phyloP scores from a whole-genome alignment of 805 yeast genomes.

The Candida schatavii region DNA sequence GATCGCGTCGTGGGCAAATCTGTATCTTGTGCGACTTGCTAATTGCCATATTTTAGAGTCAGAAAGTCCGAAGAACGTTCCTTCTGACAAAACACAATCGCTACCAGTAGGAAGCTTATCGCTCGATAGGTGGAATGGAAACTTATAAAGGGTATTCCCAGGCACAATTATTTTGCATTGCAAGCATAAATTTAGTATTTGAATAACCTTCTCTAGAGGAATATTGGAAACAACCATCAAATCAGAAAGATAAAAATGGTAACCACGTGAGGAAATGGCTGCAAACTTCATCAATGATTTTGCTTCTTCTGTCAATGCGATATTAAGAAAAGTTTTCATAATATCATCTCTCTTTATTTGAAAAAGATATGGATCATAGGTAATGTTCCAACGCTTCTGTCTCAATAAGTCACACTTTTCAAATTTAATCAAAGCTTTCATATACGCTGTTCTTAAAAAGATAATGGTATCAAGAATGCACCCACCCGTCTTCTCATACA shows the following conservation, averaged over 20 bases:
- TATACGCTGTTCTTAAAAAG: slow-evolving; percentile 7
- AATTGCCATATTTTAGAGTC: slow-evolving; percentile 31
- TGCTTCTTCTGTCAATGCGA: slow-evolving; percentile 17
- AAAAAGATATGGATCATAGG: slow-evolving; percentile 1
- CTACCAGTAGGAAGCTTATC: neutral
- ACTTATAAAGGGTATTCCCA: slow-evolving; percentile 41
- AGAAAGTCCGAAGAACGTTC: slow-evolving; percentile 26
- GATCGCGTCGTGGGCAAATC: slow-evolving; percentile 41
- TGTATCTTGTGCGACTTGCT: slow-evolving; percentile 32
- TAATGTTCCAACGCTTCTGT: slow-evolving; percentile 8
- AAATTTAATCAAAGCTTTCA: slow-evolving; percentile 5
- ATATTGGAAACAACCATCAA: slow-evolving; percentile 35
- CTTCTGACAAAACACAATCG: slow-evolving; percentile 11
- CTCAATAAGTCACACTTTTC: slow-evolving; percentile 3
- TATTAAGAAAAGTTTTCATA: slow-evolving; percentile 18
- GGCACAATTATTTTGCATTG: slow-evolving; percentile 35
- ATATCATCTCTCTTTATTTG: slow-evolving; percentile 7
- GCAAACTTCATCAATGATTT: slow-evolving; percentile 34
- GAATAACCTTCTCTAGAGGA: slow-evolving; percentile 29
- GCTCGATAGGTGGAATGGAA: slow-evolving; percentile 42
- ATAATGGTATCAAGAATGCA: slow-evolving; percentile 14
- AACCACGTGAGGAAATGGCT: slow-evolving; percentile 37
- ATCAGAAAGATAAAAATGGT: slow-evolving; percentile 35
- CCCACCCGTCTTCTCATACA: slow-evolving; percentile 16
- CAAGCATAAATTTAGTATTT: slow-evolving; percentile 30